These are phyloP conservation scores for Alternaria tenuissima DNA, from an alignment of 2,329 filamentous ascomycete genomes.

Conservation along the genomic window DNA sequence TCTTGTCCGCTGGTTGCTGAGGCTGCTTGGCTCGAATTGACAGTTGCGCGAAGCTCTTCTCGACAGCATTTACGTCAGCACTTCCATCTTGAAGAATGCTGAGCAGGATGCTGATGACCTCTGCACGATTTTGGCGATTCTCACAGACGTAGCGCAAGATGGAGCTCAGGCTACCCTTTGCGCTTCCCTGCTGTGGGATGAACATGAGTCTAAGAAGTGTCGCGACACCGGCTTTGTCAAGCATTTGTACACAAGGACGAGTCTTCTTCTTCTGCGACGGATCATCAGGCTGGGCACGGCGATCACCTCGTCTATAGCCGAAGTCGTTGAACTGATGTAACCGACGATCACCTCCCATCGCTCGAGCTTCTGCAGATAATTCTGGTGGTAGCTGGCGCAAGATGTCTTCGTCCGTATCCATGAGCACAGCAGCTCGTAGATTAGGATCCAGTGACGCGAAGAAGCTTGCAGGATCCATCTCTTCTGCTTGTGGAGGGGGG, in stretches of 20 bases:
- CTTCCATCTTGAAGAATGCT: slow-evolving; percentile 96
- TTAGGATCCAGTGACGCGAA: slow-evolving; percentile 86
- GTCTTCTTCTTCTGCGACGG: slow-evolving; percentile 68
- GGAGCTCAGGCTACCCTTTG: slow-evolving; percentile 82
- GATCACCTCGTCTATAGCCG: slow-evolving; percentile 43
- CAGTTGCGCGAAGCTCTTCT: slow-evolving; percentile 92
- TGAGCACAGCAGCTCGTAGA: slow-evolving; percentile 83
- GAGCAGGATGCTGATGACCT: slow-evolving; percentile 90
- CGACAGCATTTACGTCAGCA: slow-evolving; percentile 89
- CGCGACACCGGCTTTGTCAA: slow-evolving; percentile 93
- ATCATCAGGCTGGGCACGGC: slow-evolving; percentile 55
- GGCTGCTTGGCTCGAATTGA: slow-evolving; percentile 89
- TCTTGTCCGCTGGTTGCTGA: slow-evolving; percentile 70
- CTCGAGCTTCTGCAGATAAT: slow-evolving; percentile 84
- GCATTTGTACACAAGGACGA: slow-evolving; percentile 90
- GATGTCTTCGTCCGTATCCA: slow-evolving; percentile 90
- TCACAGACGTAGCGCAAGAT: slow-evolving; percentile 92
- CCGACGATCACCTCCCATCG: slow-evolving; percentile 65
- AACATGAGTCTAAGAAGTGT: slow-evolving; percentile 99
- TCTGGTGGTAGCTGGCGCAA: slow-evolving; percentile 85
- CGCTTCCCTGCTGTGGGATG: slow-evolving; percentile 87
- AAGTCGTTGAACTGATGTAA: slow-evolving; percentile 61
- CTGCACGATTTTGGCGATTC: slow-evolving; percentile 93
- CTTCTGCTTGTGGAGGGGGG: slow-evolving; percentile 59
- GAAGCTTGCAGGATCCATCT: slow-evolving; percentile 94